Conservation (phyloP, 345 rosid species). For the Eucalyptus marginata region DNA sequence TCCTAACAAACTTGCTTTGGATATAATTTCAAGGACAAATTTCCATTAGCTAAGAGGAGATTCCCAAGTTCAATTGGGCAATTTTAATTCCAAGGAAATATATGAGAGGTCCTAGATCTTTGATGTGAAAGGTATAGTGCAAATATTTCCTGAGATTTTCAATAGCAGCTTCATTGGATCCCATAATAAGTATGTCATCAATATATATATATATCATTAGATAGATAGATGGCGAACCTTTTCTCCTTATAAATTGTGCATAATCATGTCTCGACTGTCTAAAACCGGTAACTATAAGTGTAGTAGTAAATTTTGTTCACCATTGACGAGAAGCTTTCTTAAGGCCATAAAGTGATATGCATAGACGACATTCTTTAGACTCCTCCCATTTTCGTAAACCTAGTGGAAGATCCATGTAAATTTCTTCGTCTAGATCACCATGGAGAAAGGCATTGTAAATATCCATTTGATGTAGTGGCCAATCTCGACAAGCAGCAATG, state of each 20-base stretch:
- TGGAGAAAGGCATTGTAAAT: background rate
- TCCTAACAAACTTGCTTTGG: rapidly evolving
- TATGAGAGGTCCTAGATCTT: background rate
- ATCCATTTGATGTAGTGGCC: background rate
- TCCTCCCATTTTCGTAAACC: rapidly evolving
- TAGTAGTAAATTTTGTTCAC: background rate
- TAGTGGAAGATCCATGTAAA: background rate
- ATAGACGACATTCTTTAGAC: background rate
- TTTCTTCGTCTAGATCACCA: background rate
- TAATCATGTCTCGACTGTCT: background rate
- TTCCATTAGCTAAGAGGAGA: background rate
- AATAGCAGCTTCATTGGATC: rapidly evolving
- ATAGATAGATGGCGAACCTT: rapidly evolving
- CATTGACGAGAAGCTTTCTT: background rate
- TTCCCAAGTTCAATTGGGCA: rapidly evolving
- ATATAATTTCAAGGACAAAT: background rate
- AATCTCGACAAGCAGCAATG: too few relatives aligned
- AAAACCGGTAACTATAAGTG: rapidly evolving
- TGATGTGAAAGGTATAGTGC: background rate
- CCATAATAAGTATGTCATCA: background rate
- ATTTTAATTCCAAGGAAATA: background rate
- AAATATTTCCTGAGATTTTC: background rate
- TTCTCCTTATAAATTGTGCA: background rate
- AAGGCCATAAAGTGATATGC: background rate
- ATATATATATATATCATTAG: background rate